Evolutionary conservation across 345 rosid genomes (phyloP), one percentile per base, ranked within the genome.

Genomic region (Lepidium sativum): DNA sequence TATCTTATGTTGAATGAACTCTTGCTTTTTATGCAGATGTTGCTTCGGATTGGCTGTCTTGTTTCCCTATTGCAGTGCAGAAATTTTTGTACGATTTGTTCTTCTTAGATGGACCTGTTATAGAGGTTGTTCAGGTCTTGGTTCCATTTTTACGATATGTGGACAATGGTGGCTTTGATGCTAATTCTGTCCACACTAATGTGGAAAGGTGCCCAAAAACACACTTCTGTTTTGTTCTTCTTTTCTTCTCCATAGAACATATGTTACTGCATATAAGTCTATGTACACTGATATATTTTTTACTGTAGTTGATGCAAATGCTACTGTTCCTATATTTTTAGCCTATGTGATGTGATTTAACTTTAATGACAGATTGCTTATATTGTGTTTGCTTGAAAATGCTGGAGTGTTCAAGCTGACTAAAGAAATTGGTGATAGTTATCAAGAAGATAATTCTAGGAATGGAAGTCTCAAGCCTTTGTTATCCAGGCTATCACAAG

Each of bases 21-120:
- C 41, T n/a, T 16, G 45, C 41, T 47, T 60, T 63, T 65, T 1
- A 11, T 75, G 80, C 84, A 92, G 98, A 94, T 82, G 79, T 90
- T 67, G 85, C 97, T 61, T 81, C 90, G 68, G 78, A 85, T 77
- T 94, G 97, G 97, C 81, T 94, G 2, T 71, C 96, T 55, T 94
- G 96, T 78, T 94, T 94, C 80, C 83, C 99, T 38, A 54, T 81
- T 59, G 81, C 97, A 50, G 86, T 83, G 41, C 79, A 66, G 75
- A 83, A 83, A 70, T 84, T 79, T 64, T 77, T 84, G 17, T 94
- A 90, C 60, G 99, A 90, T 76, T 69, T 68, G 70, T 94, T 90
- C 84, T 94, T 94, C 75, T 78, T 79, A 34, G 69, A 77, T 37
- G 99, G 97, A 18, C 78, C 78, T 69, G 70, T 81, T 27, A 67